Percentiles rank a stretch among this genome's conserved stretches.
Conservation (phyloP, 495 filamentous ascomycete genomes). For the Trichoderma gamsii region DNA sequence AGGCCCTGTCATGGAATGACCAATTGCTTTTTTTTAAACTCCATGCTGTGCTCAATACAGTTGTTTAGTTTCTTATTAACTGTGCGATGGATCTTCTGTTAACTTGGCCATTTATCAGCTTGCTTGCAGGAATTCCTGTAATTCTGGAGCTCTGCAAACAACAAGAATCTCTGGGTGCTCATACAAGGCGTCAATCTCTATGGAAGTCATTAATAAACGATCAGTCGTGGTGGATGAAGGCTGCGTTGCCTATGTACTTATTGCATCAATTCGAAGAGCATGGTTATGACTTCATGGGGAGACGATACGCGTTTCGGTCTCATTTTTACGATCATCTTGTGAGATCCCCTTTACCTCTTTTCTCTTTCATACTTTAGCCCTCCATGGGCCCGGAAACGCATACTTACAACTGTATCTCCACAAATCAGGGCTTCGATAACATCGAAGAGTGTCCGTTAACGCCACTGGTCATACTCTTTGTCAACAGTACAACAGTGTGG, state of each 20-base stretch:
- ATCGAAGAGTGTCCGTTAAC: neutral
- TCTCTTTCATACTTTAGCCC: neutral
- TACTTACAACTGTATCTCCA: neutral
- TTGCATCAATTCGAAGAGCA: constrained; percentile 9
- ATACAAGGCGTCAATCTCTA: neutral
- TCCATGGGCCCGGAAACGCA: neutral
- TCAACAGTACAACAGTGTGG: neutral
- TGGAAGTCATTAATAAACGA: neutral
- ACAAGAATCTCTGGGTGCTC: neutral
- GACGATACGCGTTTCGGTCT: neutral
- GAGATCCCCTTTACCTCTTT: neutral
- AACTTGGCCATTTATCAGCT: neutral
- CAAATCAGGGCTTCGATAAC: neutral
- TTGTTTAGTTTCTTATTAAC: neutral
- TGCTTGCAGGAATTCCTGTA: neutral
- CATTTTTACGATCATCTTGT: neutral
- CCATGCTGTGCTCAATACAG: neutral
- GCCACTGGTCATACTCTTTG: neutral
- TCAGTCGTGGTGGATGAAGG: neutral
- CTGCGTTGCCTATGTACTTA: neutral
- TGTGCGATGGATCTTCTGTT: neutral
- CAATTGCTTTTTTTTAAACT: neutral
- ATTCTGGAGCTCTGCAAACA: neutral
- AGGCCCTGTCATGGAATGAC: neutral
- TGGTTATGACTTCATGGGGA: neutral